Percentiles rank a stretch among this genome's conserved stretches.
These are phyloP conservation scores for Botryotinia narcissicola DNA, from an alignment of 2,329 filamentous ascomycete genomes.

Conservation along the genomic window DNA sequence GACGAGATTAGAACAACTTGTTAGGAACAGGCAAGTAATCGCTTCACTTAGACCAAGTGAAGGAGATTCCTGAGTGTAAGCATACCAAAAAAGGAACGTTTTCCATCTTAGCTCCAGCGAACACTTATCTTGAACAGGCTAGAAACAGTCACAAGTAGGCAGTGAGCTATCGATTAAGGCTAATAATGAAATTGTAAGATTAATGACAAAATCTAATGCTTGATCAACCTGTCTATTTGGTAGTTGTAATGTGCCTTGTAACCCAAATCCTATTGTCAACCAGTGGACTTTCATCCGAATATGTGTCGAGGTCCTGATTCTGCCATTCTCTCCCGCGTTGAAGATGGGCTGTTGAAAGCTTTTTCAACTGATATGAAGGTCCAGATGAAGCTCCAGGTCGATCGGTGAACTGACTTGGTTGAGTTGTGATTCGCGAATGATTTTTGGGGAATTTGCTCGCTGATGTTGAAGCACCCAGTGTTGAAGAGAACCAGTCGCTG, in stretches of 20 bases:
- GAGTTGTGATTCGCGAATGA: not conserved
- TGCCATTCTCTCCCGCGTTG: not conserved
- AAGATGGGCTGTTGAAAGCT: not conserved
- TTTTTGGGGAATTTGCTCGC: not conserved
- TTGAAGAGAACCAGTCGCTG: conserved; percentile 6
- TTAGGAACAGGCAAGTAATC: not conserved
- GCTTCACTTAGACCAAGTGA: not conserved
- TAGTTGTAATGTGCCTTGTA: not conserved
- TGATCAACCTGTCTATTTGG: not conserved
- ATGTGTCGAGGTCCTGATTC: not conserved
- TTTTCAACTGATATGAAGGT: not conserved
- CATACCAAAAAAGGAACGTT: not conserved
- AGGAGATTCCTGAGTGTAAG: not conserved
- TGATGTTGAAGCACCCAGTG: not conserved
- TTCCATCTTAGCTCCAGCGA: not conserved
- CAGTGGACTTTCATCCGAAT: not conserved
- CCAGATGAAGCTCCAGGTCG: not conserved
- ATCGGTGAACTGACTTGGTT: not conserved
- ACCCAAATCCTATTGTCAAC: conserved; percentile 8
- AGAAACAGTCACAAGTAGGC: not conserved
- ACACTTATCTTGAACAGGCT: not conserved
- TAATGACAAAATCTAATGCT: not conserved
- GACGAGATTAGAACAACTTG: fast-evolving
- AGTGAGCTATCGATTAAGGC: not conserved
- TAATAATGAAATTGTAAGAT: not conserved